Evolutionary conservation across 2,329 filamentous ascomycete species (phyloP).

Genomic region (Cordyceps cicadae): DNA sequence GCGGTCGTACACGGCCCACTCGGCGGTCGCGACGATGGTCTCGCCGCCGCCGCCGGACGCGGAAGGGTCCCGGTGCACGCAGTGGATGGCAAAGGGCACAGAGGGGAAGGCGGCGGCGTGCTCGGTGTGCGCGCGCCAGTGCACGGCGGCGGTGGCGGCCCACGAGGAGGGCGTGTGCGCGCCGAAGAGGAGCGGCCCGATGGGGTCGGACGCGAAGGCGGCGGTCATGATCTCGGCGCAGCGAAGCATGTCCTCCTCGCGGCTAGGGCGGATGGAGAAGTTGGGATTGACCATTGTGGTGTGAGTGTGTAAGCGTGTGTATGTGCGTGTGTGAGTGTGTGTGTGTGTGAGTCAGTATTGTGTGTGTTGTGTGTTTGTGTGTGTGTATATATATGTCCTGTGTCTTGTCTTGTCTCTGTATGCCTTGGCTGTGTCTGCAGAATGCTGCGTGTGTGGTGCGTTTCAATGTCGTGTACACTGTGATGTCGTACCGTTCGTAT

Average conservation of each 20-base stretch:
- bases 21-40: slow-evolving; percentile 6
- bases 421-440: neutral
- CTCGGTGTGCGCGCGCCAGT: neutral
- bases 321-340: no score
- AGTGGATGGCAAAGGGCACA: slow-evolving; percentile 11
- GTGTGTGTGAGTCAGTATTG: no score
- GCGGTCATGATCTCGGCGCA: slow-evolving; percentile 9
- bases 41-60: no score
- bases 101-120: slow-evolving; percentile 1
- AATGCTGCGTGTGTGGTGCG: neutral
- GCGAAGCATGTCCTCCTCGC: slow-evolving; percentile 4
- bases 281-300: slow-evolving; percentile 6
- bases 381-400: neutral
- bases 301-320: no score
- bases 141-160: neutral
- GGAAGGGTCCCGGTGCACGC: slow-evolving; percentile 11
- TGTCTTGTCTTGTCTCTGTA: no score
- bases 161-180: neutral
- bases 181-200: slow-evolving; percentile 6
- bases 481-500: no score
- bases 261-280: neutral
- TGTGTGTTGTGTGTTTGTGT: no score
- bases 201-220: neutral
- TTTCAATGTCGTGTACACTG: neutral
- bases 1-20: slow-evolving; percentile 10